Base-by-base conservation (phyloP, 1,284 basidiomycete species). In the Omphalotus olearius region DNA sequence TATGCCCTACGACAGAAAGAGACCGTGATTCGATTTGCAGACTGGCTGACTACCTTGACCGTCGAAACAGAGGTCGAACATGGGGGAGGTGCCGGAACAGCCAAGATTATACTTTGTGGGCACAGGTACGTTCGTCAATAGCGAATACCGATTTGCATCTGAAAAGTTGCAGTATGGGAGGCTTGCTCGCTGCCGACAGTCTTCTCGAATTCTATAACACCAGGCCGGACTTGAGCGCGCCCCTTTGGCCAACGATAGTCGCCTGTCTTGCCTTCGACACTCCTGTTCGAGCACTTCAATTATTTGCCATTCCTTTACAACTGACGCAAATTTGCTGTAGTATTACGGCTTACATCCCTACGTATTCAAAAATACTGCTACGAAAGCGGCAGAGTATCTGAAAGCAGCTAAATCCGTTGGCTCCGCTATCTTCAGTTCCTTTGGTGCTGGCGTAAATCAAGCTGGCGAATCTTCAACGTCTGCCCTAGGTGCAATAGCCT, bases 211-310 rank as follows among this genome's bases (percentile, higher is more conserved):
- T 96, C 55, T 75, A 83, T 17, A 72, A 75, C 14, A 75, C 83
- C 28, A 70, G 83, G 17, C 78, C 83, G 10, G 85, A 90, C 59
- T 68, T 66, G 45, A 59, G 63, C n/a, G 78, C 81, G 1, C 85
- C 86, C 0, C 66, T 93, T 1, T 94, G 92, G 91, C 92, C 91
- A 1, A 81, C 79, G 45, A 86, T 94, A 44, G 75, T 91, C 35
- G 91, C 84, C 5, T 87, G 86, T 56, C 71, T 92, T 52, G 89
- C 94, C 1, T 97, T 88, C 63, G 95, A 98, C 63, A 96, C 95
- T 1, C 95, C 93, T 6, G 91, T 91, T 44, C 25, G 53, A 58
- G 43, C 43, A 49, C 18, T 40, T 42, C 30, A 60, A 37, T 6
- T 37, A 28, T 20, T 53, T 43, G 45, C 45, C 54, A 28, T 54